These are phyloP conservation scores for Hypoxylon subgilvum DNA, from an alignment of 495 filamentous ascomycete species.

Conservation along the genomic window DNA sequence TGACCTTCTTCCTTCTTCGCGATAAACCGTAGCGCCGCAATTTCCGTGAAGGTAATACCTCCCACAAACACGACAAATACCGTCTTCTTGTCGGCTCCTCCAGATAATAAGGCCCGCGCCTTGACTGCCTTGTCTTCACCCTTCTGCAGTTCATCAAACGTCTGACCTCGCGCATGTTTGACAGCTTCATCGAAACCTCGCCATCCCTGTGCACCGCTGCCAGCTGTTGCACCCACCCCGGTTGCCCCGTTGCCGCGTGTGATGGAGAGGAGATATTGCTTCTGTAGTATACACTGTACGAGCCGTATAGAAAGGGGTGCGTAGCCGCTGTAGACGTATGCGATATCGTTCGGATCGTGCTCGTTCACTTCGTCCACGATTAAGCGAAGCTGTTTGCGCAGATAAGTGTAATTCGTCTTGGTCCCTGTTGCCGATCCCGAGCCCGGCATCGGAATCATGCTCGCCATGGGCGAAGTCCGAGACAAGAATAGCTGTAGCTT, in stretches of 20 bases:
- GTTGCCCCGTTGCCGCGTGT: slow-evolving; percentile 62
- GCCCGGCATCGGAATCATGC: slow-evolving; percentile 71
- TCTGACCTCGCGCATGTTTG: slow-evolving; percentile 81
- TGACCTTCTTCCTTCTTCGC: slow-evolving; percentile 81
- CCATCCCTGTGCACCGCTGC: slow-evolving; percentile 78
- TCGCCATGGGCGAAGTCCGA: slow-evolving; percentile 69
- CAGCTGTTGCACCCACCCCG: slow-evolving; percentile 51
- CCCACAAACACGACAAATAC: slow-evolving; percentile 94
- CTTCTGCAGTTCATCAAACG: slow-evolving; percentile 90
- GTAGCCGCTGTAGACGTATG: slow-evolving; percentile 97
- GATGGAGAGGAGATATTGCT: slow-evolving; percentile 76
- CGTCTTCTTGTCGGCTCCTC: slow-evolving; percentile 74
- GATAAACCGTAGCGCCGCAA: slow-evolving; percentile 91
- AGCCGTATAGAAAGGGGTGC: slow-evolving; percentile 91
- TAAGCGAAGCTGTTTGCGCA: slow-evolving; percentile 82
- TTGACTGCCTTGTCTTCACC: slow-evolving; percentile 92
- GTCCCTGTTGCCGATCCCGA: slow-evolving; percentile 59
- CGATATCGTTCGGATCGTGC: slow-evolving; percentile 92
- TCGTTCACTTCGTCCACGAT: slow-evolving; percentile 98
- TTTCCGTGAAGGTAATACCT: slow-evolving; percentile 93
- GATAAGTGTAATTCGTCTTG: slow-evolving; percentile 88
- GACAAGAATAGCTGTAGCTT: slow-evolving; percentile 84
- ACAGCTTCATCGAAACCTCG: slow-evolving; percentile 87
- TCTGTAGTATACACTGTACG: slow-evolving; percentile 94
- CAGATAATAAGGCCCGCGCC: slow-evolving; percentile 81